Base-by-base conservation (phyloP, 805 yeast genomes). In the Metschnikowia corniflorae region DNA sequence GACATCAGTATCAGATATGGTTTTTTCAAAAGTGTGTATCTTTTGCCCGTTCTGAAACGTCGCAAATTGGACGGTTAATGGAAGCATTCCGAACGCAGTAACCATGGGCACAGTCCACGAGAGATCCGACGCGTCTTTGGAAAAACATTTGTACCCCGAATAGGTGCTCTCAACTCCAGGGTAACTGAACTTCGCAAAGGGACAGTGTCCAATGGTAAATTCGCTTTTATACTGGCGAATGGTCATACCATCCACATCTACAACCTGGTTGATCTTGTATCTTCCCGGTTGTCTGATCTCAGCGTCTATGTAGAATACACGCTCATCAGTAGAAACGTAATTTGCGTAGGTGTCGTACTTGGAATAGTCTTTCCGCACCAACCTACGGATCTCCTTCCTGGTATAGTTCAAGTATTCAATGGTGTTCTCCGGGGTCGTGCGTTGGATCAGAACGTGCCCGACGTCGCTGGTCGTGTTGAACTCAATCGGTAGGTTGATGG, bases 381-480 rank as follows among this genome's bases (percentile, higher is more conserved):
- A 43, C 37, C 63, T 70, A 19, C 64, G 63, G 42, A 91, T 62
- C 16, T 83, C 82, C 22, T 67, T 66, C 27, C 69, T 69, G 1
- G 86, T 73, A 56, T 70, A 84, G 47, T 79, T 78, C 25, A 78
- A 54, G 10, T 65, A 49, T 2, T 64, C 54, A 13, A 71, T 60
- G 29, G 68, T 63, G 46, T 76, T 73, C 3, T 77, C 69, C 5
- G 86, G 71, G 34, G 78, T 77, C 13, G 71, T 73, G 53, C 73
- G 77, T 39, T 77, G 73, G 29, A 93, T 55, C 54, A 83, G 87
- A 32, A 93, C 62, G 33, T 63, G 68, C 1, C 79, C 80, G 4
- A 95, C 74, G 26, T 78, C 83, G 4, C 78, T 73, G 2, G 96
- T 78, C 8, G 96, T 80, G 50, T 93, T 89, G 49, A 87, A 74